Conservation (phyloP, 1,284 basidiomycete species). For the Ustilago loliicola region DNA sequence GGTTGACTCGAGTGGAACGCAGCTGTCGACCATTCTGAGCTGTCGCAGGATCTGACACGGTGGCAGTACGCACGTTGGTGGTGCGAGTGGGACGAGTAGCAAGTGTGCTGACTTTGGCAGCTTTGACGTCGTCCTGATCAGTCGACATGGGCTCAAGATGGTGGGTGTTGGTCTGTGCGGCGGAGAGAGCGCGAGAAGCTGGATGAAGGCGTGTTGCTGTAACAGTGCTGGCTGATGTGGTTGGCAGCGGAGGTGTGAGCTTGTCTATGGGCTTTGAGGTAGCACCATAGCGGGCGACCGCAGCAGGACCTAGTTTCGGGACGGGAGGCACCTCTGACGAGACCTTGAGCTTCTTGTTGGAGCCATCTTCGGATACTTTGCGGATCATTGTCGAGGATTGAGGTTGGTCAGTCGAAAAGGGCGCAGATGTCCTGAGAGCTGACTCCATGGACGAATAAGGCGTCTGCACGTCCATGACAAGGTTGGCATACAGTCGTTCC, state of each 20-base stretch:
- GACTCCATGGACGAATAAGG: constrained; percentile 25
- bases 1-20: constrained; percentile 28
- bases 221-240: constrained; percentile 39
- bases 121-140: constrained; percentile 39
- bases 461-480: constrained; percentile 22
- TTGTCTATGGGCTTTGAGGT: constrained; percentile 28
- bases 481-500: constrained; percentile 26
- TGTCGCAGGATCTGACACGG: constrained; percentile 13
- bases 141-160: constrained; percentile 21
- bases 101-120: constrained; percentile 14
- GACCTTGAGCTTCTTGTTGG: constrained; percentile 51
- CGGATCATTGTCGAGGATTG: constrained; percentile 27
- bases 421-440: constrained; percentile 16
- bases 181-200: constrained; percentile 33
- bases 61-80: constrained; percentile 29
- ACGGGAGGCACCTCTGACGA: constrained; percentile 34
- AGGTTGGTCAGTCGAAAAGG: constrained; percentile 18
- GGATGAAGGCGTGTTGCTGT: constrained; percentile 43
- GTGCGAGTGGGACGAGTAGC: constrained; percentile 23
- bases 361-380: constrained; percentile 46
- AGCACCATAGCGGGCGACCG: constrained; percentile 9
- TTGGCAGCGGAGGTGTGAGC: constrained; percentile 33
- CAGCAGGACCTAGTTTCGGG: constrained; percentile 16
- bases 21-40: constrained; percentile 25
- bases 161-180: constrained; percentile 40